Evolutionary conservation across 305 asterid genomes (phyloP).

Genomic region (Rubia tinctorum): DNA sequence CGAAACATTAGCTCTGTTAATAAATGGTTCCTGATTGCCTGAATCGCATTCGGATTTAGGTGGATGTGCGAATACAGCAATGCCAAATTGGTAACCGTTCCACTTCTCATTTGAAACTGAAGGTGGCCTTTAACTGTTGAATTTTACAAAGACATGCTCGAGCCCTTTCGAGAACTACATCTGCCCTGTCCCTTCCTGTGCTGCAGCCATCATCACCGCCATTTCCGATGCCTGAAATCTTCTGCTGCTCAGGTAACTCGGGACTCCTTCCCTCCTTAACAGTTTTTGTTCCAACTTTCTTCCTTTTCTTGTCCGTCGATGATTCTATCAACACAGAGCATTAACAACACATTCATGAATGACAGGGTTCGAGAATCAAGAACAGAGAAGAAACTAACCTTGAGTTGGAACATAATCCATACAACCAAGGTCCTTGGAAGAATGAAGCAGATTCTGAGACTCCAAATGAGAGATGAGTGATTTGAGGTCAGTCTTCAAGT

Average conservation of each 20-base stretch:
- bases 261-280: not conserved
- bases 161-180: conserved; percentile 50
- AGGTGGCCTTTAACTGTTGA: conserved; percentile 42
- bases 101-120: conserved; percentile 10
- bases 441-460: conserved; percentile 15
- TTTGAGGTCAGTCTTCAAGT: conserved; percentile 43
- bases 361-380: not conserved
- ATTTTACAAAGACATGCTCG: conserved; percentile 49
- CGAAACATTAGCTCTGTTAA: not conserved
- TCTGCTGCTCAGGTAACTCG: conserved; percentile 18
- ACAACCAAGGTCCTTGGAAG: not conserved
- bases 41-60: not conserved
- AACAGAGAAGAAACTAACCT: conserved; percentile 24
- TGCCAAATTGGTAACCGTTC: not conserved
- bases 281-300: conserved; percentile 7
- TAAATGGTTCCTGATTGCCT: not conserved
- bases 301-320: conserved; percentile 43
- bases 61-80: not conserved
- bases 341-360: not conserved
- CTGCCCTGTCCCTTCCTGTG: conserved; percentile 36
- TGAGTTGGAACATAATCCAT: conserved; percentile 31
- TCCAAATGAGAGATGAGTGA: conserved; percentile 45
- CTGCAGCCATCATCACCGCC: conserved; percentile 2
- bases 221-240: not conserved
- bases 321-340: conserved; percentile 34